Evolutionary conservation across 257 asterid genomes (phyloP).

Genomic region (Prunella vulgaris): DNA sequence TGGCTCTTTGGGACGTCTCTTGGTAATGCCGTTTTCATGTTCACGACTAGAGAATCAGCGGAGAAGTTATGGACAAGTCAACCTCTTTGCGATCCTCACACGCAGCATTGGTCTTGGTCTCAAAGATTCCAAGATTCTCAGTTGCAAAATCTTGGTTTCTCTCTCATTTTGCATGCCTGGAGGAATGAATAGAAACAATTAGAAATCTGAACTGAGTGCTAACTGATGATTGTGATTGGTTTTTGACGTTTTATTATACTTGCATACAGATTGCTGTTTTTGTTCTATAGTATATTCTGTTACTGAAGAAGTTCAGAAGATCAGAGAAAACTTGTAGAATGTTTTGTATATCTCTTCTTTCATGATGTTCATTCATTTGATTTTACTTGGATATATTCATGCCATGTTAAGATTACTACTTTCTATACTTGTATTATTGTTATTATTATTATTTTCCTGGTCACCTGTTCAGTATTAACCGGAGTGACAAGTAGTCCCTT

Average conservation of each 20-base stretch:
- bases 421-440: background rate
- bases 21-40: constrained; percentile 40
- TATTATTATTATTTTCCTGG: background rate
- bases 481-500: background rate
- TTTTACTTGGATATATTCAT: constrained; percentile 4
- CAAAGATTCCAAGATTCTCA: constrained; percentile 28
- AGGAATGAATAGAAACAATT: constrained; percentile 31
- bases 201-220: constrained; percentile 17
- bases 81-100: constrained; percentile 18
- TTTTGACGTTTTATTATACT: constrained; percentile 23
- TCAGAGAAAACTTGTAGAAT: constrained; percentile 4
- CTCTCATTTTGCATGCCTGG: constrained; percentile 38
- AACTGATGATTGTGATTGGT: constrained; percentile 19
- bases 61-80: constrained; percentile 32
- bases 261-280: constrained; percentile 15
- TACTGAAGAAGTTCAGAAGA: constrained; percentile 4
- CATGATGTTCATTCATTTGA: constrained; percentile 17
- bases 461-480: background rate
- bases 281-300: constrained; percentile 16
- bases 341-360: constrained; percentile 14
- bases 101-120: constrained; percentile 28
- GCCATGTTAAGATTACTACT: background rate
- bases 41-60: constrained; percentile 28
- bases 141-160: constrained; percentile 28
- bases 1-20: constrained; percentile 32